Percentiles rank a stretch among this genome's conserved stretches.
phyloP scores from a whole-genome alignment of 164 flowering plant genomes.

The Amborella trichopoda region DNA sequence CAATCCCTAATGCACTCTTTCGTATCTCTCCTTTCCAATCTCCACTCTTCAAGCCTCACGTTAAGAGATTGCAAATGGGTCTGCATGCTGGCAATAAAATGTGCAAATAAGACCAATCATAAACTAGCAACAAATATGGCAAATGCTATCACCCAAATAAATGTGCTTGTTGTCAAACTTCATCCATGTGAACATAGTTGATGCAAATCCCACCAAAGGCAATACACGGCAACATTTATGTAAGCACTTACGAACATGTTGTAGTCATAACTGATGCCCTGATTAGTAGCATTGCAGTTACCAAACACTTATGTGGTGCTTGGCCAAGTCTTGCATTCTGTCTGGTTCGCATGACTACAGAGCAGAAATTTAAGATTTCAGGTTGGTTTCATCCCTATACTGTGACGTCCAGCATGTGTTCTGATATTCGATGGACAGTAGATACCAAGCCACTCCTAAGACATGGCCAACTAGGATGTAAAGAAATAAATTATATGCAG shows the following conservation, averaged over 20 bases:
- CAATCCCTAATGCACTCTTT: conserved; percentile 98
- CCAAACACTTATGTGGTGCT: conserved; percentile 38
- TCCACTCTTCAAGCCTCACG: conserved; percentile 91
- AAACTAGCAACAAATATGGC: too few relatives aligned
- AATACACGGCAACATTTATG: conserved; percentile 39
- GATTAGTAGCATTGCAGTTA: conserved; percentile 44
- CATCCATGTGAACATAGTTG: too few relatives aligned
- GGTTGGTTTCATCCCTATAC: conserved; percentile 41
- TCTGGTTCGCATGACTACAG: conserved; percentile 10
- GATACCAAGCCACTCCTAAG: conserved; percentile 88
- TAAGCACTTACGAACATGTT: conserved; percentile 71
- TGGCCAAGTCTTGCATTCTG: conserved; percentile 42
- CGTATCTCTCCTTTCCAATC: conserved; percentile 81
- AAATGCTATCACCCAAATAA: too few relatives aligned
- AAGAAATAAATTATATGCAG: conserved; percentile 87
- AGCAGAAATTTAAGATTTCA: conserved; percentile 42
- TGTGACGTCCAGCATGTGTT: conserved; percentile 65
- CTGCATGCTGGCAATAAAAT: conserved; percentile 32
- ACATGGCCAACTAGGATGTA: conserved; percentile 98
- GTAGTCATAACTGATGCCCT: conserved; percentile 27
- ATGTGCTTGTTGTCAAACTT: too few relatives aligned
- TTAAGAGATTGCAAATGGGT: conserved; percentile 90
- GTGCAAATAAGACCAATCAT: too few relatives aligned
- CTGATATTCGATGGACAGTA: conserved; percentile 67
- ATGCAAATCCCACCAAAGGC: too few relatives aligned